A percentile compares a stretch with the other conserved stretches of the same genome.
Conservation (phyloP, 2,329 filamentous ascomycete genomes). For the Neurospora sp. region DNA sequence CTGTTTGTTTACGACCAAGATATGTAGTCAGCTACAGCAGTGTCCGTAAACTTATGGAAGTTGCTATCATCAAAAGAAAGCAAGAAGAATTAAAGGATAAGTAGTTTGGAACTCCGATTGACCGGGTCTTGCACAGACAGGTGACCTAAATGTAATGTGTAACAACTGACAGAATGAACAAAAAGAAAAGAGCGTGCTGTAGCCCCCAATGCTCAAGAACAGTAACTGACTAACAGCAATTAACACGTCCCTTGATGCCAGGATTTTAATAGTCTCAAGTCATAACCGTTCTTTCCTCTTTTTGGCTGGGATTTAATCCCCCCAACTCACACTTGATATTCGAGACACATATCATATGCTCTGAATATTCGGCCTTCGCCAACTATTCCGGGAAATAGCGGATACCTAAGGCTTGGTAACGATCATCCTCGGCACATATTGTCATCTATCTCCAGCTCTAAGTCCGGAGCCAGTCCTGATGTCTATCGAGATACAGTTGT, state of each 20-base stretch:
- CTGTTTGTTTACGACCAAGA: background rate
- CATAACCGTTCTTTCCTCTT: background rate
- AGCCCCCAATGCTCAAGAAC: background rate
- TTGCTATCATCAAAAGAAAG: too few species aligned
- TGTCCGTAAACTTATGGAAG: background rate
- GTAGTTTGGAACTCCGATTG: background rate
- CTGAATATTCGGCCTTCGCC: background rate
- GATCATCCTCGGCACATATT: background rate
- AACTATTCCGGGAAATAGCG: background rate
- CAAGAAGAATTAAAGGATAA: background rate
- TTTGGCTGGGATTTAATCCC: background rate
- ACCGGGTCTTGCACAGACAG: background rate
- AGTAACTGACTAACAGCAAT: background rate
- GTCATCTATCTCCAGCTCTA: background rate
- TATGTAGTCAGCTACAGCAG: background rate
- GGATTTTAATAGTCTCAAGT: background rate
- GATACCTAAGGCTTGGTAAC: background rate
- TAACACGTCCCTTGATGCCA: background rate
- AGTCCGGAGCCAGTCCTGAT: background rate
- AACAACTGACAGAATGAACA: background rate
- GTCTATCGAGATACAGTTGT: background rate
- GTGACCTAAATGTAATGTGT: background rate
- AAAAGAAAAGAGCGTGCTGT: background rate
- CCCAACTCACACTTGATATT: background rate
- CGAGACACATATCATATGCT: background rate